Evolutionary conservation across 139 green algal species (phyloP).

Genomic region (Astrephomene gubernaculifera): DNA sequence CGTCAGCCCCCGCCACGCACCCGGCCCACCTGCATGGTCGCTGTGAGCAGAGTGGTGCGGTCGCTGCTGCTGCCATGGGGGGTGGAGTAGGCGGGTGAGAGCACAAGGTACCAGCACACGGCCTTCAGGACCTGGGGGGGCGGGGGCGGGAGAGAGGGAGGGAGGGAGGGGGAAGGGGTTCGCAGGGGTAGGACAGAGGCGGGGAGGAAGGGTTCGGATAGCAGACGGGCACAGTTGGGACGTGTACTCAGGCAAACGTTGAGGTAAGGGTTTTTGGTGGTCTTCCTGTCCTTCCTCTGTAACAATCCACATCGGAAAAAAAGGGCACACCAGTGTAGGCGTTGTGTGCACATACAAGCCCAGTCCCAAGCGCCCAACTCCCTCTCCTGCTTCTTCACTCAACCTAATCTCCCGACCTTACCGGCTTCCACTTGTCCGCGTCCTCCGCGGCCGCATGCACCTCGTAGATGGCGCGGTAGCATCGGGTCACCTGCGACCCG

Average conservation of each 20-base stretch:
- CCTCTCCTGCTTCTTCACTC: too few species aligned
- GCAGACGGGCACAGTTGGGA: too few species aligned
- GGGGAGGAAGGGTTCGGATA: background rate
- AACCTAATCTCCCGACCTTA: slow-evolving; percentile 38
- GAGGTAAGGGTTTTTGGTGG: too few species aligned
- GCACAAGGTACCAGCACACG: slow-evolving; percentile 89
- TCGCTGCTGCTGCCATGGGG: slow-evolving; percentile 76
- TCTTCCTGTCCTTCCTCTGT: too few species aligned
- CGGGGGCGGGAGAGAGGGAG: background rate
- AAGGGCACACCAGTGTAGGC: too few species aligned
- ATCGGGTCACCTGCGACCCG: slow-evolving; percentile 43
- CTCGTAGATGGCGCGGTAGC: slow-evolving; percentile 72
- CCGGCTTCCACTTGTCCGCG: slow-evolving; percentile 63
- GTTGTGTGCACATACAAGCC: too few species aligned
- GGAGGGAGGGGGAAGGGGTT: background rate
- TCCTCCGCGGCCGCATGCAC: slow-evolving; percentile 65
- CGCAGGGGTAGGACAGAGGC: too few species aligned
- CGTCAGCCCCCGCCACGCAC: background rate
- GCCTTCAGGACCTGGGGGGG: slow-evolving; percentile 79
- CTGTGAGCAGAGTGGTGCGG: slow-evolving; percentile 86
- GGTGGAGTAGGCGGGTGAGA: slow-evolving; percentile 82
- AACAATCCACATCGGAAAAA: too few species aligned
- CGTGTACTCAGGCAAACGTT: too few species aligned
- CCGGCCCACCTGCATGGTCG: slow-evolving; percentile 56
- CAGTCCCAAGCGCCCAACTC: too few species aligned